Percentiles rank a stretch among this genome's conserved stretches.
Evolutionary conservation across 2,329 filamentous ascomycete species (phyloP).

Genomic region (Colletotrichum orchidophilum): DNA sequence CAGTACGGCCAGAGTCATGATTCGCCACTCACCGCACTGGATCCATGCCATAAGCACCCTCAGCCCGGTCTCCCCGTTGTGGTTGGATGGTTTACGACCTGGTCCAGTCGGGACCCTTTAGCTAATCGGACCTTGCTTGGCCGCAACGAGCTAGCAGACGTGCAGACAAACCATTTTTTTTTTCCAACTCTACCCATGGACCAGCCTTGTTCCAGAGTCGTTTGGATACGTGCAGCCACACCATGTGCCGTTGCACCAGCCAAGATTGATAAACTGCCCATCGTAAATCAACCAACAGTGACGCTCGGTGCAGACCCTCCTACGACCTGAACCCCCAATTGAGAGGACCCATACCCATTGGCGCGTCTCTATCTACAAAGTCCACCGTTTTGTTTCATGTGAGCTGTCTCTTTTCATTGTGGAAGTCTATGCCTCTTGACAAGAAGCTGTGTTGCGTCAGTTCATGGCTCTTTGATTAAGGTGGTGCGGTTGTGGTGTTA

Average conservation of each 20-base stretch:
- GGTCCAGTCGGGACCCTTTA: not conserved
- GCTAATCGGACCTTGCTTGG: slow-evolving; percentile 18
- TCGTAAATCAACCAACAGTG: slow-evolving; percentile 35
- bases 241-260: slow-evolving; percentile 27
- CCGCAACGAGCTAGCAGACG: slow-evolving; percentile 20
- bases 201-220: slow-evolving; percentile 14
- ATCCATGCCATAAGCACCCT: slow-evolving; percentile 6
- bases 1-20: slow-evolving; percentile 22
- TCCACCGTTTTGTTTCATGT: slow-evolving; percentile 22
- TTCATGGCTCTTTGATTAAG: not conserved
- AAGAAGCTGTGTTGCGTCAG: not conserved
- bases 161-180: slow-evolving; percentile 14
- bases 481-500: slow-evolving; percentile 12
- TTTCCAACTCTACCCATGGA: not conserved
- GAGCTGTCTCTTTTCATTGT: slow-evolving; percentile 20
- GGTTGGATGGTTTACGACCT: slow-evolving; percentile 54
- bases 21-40: slow-evolving; percentile 38
- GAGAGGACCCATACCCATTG: slow-evolving; percentile 1
- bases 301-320: slow-evolving; percentile 1
- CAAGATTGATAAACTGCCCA: slow-evolving; percentile 35
- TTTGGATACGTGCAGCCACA: slow-evolving; percentile 31
- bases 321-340: not conserved
- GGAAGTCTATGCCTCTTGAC: not conserved
- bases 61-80: slow-evolving; percentile 36
- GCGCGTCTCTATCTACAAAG: not conserved